These are phyloP conservation scores for Solanum chiquidenum DNA, from an alignment of 257 asterid species.

Conservation along the genomic window DNA sequence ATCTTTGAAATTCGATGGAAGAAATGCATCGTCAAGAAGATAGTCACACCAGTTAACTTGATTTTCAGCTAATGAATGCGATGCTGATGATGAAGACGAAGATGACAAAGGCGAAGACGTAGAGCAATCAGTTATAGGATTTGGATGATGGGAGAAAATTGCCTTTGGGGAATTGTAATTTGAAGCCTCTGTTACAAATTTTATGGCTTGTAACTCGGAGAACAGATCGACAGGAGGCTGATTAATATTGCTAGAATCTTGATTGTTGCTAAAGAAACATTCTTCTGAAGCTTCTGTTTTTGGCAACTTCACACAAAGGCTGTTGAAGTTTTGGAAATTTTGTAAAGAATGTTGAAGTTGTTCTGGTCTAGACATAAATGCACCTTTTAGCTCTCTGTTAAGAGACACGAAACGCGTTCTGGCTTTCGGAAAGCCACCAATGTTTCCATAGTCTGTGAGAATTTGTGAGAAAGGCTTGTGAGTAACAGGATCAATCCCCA, in stretches of 20 bases:
- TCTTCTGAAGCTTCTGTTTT: slow-evolving; percentile 7
- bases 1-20: slow-evolving; percentile 1
- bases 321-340: slow-evolving; percentile 1
- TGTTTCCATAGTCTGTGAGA: slow-evolving; percentile 75
- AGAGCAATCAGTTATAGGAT: slow-evolving; percentile 1
- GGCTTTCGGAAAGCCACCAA: slow-evolving; percentile 57
- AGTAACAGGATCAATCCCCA: slow-evolving; percentile 91
- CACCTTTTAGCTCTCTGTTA: slow-evolving; percentile 31
- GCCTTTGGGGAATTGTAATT: slow-evolving; percentile 3
- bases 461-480: slow-evolving; percentile 90
- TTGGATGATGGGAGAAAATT: neutral
- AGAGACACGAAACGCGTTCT: slow-evolving; percentile 32
- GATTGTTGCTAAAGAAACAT: neutral
- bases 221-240: slow-evolving; percentile 29
- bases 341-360: slow-evolving; percentile 3
- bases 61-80: slow-evolving; percentile 6
- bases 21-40: slow-evolving; percentile 53
- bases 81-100: slow-evolving; percentile 10
- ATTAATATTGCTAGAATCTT: neutral
- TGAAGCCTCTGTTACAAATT: slow-evolving; percentile 35
- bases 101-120: slow-evolving; percentile 19
- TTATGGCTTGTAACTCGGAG: slow-evolving; percentile 61
- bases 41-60: slow-evolving; percentile 77
- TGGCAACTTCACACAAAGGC: neutral
- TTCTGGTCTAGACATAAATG: slow-evolving; percentile 18